These are phyloP conservation scores for Melampsora occidentalis DNA, from an alignment of 1,284 basidiomycete species.

Conservation along the genomic window DNA sequence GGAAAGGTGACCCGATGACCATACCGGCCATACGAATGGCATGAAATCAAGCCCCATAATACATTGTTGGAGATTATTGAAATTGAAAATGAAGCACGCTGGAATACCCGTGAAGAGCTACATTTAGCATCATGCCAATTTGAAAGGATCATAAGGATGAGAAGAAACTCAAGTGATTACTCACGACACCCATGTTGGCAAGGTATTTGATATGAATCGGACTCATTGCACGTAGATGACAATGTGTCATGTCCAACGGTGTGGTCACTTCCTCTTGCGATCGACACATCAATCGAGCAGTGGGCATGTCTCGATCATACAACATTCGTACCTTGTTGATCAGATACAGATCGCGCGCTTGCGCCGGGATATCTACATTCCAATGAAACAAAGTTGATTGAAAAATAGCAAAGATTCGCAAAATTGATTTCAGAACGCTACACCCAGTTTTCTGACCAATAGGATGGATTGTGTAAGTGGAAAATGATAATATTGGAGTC, in stretches of 20 bases:
- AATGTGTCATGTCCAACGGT: constrained; percentile 83
- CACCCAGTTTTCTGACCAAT: neutral
- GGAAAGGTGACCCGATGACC: constrained; percentile 57
- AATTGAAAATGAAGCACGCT: constrained; percentile 53
- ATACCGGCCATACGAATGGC: constrained; percentile 73
- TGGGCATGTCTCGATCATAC: constrained; percentile 73
- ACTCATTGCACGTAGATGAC: constrained; percentile 80
- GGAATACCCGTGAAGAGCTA: neutral
- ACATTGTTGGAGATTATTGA: constrained; percentile 80
- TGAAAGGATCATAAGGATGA: constrained; percentile 15
- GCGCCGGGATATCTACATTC: constrained; percentile 60
- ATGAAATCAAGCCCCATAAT: constrained; percentile 79
- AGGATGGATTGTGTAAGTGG: neutral
- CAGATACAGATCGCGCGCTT: constrained; percentile 61
- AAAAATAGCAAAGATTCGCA: neutral
- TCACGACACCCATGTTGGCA: constrained; percentile 58
- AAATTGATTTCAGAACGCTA: neutral
- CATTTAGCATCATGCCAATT: constrained; percentile 52
- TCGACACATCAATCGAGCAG: constrained; percentile 72
- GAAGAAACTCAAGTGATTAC: constrained; percentile 48
- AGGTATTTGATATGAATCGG: constrained; percentile 76
- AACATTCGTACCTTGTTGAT: constrained; percentile 75
- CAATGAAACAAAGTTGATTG: neutral
- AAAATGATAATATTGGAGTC: neutral
- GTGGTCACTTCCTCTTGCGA: constrained; percentile 66